Evolutionary conservation across 2,329 filamentous ascomycete genomes (phyloP).

Genomic region (Penicillium sp.): DNA sequence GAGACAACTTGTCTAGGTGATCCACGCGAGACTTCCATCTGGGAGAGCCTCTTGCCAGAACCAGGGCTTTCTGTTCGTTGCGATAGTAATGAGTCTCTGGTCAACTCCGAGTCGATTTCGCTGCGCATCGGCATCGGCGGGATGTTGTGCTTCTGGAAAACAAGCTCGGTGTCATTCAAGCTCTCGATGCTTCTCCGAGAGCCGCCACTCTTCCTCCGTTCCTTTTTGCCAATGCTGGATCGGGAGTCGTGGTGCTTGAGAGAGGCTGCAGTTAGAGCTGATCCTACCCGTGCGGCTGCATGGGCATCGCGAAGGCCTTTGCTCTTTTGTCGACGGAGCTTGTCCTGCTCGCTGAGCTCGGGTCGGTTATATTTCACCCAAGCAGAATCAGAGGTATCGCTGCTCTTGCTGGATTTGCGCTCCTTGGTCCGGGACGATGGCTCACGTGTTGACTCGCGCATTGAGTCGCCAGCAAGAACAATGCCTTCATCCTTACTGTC

Average conservation of each 20-base stretch:
- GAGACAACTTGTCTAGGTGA: conserved; percentile 55
- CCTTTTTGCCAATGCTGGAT: conserved; percentile 50
- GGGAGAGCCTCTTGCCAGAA: conserved; percentile 62
- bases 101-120: conserved; percentile 81
- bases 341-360: conserved; percentile 51
- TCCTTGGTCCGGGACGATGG: conserved; percentile 51
- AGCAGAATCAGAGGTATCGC: conserved; percentile 48
- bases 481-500: conserved; percentile 59
- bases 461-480: conserved; percentile 52
- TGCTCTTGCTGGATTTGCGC: conserved; percentile 52
- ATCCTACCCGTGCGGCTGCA: conserved; percentile 55
- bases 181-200: conserved; percentile 40
- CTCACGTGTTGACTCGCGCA: too few relatives aligned
- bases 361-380: conserved; percentile 48
- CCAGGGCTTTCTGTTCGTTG: conserved; percentile 71
- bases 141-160: conserved; percentile 56
- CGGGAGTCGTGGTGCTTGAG: conserved; percentile 64
- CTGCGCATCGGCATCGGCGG: conserved; percentile 87
- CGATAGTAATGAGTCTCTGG: conserved; percentile 80
- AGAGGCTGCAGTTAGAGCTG: conserved; percentile 60
- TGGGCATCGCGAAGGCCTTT: conserved; percentile 56
- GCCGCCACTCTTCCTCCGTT: conserved; percentile 43
- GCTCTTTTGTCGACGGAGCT: conserved; percentile 53
- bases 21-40: conserved; percentile 63
- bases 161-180: conserved; percentile 55